Conservation (phyloP, 208 protist species). For the Trichomonas vaginalis region DNA sequence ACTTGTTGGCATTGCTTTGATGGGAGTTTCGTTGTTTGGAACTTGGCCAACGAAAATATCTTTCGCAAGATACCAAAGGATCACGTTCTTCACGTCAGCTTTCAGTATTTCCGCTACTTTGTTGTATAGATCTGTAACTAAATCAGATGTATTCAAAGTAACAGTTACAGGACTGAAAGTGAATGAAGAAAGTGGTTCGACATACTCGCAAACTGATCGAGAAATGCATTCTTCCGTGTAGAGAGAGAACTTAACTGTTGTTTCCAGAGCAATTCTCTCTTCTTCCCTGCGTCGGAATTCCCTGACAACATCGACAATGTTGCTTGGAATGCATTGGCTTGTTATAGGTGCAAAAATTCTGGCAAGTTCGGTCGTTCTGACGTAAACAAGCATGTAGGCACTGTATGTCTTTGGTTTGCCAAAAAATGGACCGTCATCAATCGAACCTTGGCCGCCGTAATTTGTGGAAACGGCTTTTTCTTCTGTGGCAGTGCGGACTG, state of each 20-base stretch:
- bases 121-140: neutral
- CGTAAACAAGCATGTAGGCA: neutral
- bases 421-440: neutral
- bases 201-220: neutral
- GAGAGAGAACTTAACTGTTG: neutral
- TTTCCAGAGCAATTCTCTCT: neutral
- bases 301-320: neutral
- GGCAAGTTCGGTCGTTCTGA: neutral
- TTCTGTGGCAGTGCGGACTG: slow-evolving; percentile 39
- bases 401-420: neutral
- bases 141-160: neutral
- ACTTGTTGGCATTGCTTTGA: neutral
- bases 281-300: neutral
- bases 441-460: slow-evolving; percentile 36
- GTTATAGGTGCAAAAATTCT: neutral
- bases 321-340: neutral
- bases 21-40: neutral
- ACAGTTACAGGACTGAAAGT: neutral
- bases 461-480: slow-evolving; percentile 45
- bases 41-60: neutral
- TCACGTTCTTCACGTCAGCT: neutral
- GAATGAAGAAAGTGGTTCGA: neutral
- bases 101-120: neutral
- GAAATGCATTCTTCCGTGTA: neutral
- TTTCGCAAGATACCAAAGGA: neutral